phyloP scores from a whole-genome alignment of 371 early-diverging fungal species.

The Syncephalastrum racemosum region DNA sequence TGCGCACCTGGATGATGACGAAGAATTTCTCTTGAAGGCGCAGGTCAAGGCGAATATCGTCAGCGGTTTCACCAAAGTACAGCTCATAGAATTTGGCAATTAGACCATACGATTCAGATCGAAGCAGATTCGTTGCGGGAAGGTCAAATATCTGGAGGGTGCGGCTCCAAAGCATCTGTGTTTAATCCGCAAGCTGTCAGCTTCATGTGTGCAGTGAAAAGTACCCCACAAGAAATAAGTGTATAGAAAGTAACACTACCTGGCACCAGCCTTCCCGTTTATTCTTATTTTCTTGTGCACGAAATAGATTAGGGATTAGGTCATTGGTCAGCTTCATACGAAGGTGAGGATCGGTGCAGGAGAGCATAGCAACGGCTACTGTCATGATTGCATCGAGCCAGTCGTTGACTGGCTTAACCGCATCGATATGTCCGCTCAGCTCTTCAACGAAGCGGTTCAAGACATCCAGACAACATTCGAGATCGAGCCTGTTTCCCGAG shows the following conservation, averaged over 20 bases:
- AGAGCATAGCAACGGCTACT: constrained; percentile 37
- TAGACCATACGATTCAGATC: constrained; percentile 44
- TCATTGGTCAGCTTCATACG: constrained; percentile 38
- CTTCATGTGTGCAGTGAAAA: too few relatives aligned
- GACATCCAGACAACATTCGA: constrained; percentile 41
- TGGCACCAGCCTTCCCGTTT: too few relatives aligned
- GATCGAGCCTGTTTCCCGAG: constrained; percentile 24
- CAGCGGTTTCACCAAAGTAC: constrained; percentile 33
- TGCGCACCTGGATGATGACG: constrained; percentile 39
- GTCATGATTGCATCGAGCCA: constrained; percentile 43
- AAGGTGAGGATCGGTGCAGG: constrained; percentile 39
- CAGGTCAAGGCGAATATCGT: constrained; percentile 27
- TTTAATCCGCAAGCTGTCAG: too few relatives aligned
- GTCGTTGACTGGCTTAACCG: constrained; percentile 4
- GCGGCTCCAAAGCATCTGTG: constrained; percentile 48
- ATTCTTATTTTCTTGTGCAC: constrained; percentile 28
- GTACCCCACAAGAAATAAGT: too few relatives aligned
- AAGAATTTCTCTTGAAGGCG: constrained; percentile 42
- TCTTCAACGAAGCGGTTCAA: constrained; percentile 29
- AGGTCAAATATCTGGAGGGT: constrained; percentile 41
- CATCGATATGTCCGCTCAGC: constrained; percentile 1
- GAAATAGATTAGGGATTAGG: constrained; percentile 37
- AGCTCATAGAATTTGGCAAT: constrained; percentile 46
- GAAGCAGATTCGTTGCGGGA: constrained; percentile 47
- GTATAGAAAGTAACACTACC: too few relatives aligned